Percentiles rank a stretch among this genome's conserved stretches.
Conservation (phyloP, 371 early-diverging fungal species). For the Zancudomyces culisetae region DNA sequence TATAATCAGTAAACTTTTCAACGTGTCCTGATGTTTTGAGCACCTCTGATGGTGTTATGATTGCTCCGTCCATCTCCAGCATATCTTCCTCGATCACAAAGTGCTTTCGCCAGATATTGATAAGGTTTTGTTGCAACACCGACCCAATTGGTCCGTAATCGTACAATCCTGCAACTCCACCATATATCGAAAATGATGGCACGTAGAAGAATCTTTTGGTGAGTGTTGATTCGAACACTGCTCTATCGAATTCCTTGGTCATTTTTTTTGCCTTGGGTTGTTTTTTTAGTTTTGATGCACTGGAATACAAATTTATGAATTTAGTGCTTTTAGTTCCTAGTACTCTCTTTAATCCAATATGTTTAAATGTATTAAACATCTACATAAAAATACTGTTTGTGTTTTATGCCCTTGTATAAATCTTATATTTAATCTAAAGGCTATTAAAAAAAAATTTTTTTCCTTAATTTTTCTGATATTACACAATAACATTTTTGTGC, state of each 20-base stretch:
- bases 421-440: too few relatives aligned
- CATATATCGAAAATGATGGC: slow-evolving; percentile 87
- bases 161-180: slow-evolving; percentile 94
- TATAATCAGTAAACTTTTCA: slow-evolving; percentile 97
- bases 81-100: slow-evolving; percentile 98
- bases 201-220: slow-evolving; percentile 88
- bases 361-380: too few relatives aligned
- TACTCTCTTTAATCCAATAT: too few relatives aligned
- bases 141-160: slow-evolving; percentile 97
- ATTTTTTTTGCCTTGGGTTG: too few relatives aligned
- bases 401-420: too few relatives aligned
- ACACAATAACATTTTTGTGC: too few relatives aligned
- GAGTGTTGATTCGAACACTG: slow-evolving; percentile 43
- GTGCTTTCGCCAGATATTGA: slow-evolving; percentile 83
- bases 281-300: too few relatives aligned
- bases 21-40: slow-evolving; percentile 99
- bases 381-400: too few relatives aligned
- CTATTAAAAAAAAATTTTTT: too few relatives aligned
- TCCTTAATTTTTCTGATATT: too few relatives aligned
- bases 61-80: slow-evolving; percentile 96
- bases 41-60: slow-evolving; percentile 94
- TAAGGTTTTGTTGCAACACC: slow-evolving; percentile 89
- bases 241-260: slow-evolving; percentile 24
- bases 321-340: too few relatives aligned
- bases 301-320: too few relatives aligned